Evolutionary conservation across 345 rosid species (phyloP), one percentile per base, ranked within the genome.

Genomic region (Cochlearia excelsa): DNA sequence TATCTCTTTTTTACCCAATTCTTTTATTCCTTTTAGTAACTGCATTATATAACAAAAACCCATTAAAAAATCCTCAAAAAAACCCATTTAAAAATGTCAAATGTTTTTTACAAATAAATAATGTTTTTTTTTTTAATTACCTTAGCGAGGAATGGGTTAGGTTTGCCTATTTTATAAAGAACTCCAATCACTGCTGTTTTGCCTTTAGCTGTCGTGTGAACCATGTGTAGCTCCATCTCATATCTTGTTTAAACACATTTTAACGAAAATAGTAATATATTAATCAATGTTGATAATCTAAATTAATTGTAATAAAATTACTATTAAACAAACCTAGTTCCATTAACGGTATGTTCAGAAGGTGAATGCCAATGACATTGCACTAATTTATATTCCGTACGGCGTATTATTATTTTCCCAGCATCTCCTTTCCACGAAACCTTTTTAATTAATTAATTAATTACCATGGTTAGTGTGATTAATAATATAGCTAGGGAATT

Each of bases 321-420:
- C 5, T 2, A 3, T 4, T 1, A 28, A 38, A 30, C 43, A 2
- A 1, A 80, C 97, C 85, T 80, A 37, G 79, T 37, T 46, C 86
- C 85, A 51, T 84, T 69, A 56, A 87, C 27, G 4, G 78, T 73
- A 46, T 90, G 92, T 60, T 86, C 90, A 5, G 95, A 76, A 0
- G 93, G 88, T 4, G 84, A 50, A 69, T 84, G 95, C 93, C 90
- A 87, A 47, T 87, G 93, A 8, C 80, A 78, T 10, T 85, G 88
- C 5, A 49, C 3, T 44, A 84, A 54, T 3, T 70, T 73, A 75
- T 69, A 86, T 16, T 41, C 29, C 5, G 84, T 83, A 30, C 74
- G 74, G 28, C 81, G 75, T 9, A 89, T 72, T 30, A n/a, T 71
- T 40, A 86, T 57, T 28, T 76, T 52, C 26, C 97, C 92, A 0